Percentiles rank a stretch among this genome's conserved stretches.
phyloP scores from a whole-genome alignment of 2,329 filamentous ascomycete species.

The Aspergillus tamarii region DNA sequence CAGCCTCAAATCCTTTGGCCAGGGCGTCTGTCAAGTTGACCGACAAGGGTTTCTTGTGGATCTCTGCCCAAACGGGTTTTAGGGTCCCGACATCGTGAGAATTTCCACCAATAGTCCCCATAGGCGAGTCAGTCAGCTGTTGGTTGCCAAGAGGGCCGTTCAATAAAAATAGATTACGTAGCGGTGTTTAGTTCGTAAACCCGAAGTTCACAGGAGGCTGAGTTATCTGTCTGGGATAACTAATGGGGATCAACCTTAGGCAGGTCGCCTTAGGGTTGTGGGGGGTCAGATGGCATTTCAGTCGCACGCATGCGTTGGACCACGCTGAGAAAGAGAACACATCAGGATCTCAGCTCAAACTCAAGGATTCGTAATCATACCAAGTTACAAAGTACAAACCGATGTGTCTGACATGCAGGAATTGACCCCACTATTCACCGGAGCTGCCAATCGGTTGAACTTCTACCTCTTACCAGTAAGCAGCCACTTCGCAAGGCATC shows the following conservation, averaged over 20 bases:
- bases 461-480: background rate
- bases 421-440: background rate
- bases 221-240: background rate
- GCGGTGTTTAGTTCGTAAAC: background rate
- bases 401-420: background rate
- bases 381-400: background rate
- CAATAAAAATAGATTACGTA: conserved; percentile 7
- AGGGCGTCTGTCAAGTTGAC: background rate
- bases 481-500: background rate
- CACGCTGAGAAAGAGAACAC: background rate
- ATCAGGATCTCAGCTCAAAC: background rate
- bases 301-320: background rate
- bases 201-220: background rate
- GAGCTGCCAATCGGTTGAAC: background rate
- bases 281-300: background rate
- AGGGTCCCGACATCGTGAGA: background rate
- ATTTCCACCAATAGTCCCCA: background rate
- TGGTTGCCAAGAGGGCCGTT: conserved; percentile 4
- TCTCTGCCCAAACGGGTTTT: background rate
- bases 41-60: background rate
- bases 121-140: background rate
- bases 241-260: background rate
- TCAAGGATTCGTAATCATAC: background rate
- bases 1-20: background rate
- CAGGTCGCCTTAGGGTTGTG: background rate